Evolutionary conservation across 176 grass and related monocot species (phyloP).

Genomic region (Dendrocalamus sinicus): DNA sequence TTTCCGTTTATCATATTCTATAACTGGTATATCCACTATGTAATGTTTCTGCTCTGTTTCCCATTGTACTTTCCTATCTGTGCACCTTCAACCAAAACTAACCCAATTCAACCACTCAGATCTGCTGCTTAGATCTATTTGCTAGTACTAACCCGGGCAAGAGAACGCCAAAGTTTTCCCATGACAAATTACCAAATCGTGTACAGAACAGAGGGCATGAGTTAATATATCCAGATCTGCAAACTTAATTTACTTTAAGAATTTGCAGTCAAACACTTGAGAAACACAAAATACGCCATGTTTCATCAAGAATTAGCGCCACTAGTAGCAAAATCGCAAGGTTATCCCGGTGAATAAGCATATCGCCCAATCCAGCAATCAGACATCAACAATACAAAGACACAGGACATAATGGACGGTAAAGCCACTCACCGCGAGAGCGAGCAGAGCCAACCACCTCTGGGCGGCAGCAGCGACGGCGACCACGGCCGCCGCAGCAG

Average conservation of each 20-base stretch:
- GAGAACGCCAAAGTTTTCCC: not conserved
- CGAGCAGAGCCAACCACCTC: conserved; percentile 43
- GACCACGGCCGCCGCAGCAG: not conserved
- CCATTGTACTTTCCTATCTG: not conserved
- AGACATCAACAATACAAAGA: not conserved
- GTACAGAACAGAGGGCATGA: not conserved
- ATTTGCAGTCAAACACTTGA: not conserved
- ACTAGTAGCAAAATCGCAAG: not conserved
- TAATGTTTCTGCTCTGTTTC: not conserved
- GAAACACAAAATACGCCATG: not conserved
- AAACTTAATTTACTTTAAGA: not conserved
- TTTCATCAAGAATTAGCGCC: not conserved
- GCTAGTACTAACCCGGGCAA: not conserved
- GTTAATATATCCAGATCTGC: conserved; percentile 32
- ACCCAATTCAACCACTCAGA: conserved; percentile 14
- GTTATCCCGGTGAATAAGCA: not conserved
- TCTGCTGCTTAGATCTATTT: conserved; percentile 47
- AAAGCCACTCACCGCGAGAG: conserved; percentile 44
- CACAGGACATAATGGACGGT: not conserved
- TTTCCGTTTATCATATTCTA: not conserved
- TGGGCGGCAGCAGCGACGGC: not conserved
- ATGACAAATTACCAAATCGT: not conserved
- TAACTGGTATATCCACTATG: not conserved
- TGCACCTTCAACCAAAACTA: not conserved
- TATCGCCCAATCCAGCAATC: not conserved